Conservation (phyloP, 1,139 yeast genomes). For the Pichia sp. region DNA sequence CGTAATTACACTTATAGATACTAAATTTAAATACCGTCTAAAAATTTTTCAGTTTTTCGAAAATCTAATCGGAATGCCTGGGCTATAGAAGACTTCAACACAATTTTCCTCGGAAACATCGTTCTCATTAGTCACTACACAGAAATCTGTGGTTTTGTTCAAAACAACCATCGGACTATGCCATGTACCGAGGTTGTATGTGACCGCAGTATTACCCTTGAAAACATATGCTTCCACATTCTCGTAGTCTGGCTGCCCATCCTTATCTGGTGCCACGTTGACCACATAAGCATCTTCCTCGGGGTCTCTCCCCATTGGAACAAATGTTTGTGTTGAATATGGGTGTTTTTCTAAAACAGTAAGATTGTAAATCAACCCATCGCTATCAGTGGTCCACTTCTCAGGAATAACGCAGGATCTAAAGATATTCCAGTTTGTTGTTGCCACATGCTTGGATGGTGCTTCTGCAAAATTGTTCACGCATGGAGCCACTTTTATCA, state of each 20-base stretch:
- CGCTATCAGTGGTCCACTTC: constrained; percentile 37
- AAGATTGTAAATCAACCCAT: constrained; percentile 42
- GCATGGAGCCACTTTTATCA: constrained; percentile 68
- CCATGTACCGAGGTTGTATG: constrained; percentile 77
- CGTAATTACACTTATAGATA: neutral
- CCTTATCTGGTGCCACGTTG: constrained; percentile 61
- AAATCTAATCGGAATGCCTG: constrained; percentile 44
- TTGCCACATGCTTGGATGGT: constrained; percentile 40
- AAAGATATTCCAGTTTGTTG: constrained; percentile 79
- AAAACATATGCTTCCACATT: constrained; percentile 66
- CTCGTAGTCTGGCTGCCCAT: constrained; percentile 55
- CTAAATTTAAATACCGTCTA: neutral
- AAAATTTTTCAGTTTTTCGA: neutral
- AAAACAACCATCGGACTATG: constrained; percentile 94
- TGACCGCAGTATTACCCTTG: constrained; percentile 80
- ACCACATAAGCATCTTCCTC: constrained; percentile 60
- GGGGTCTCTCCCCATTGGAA: constrained; percentile 73
- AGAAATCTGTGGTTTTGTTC: constrained; percentile 65
- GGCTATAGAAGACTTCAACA: constrained; percentile 69
- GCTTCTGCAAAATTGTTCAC: constrained; percentile 47
- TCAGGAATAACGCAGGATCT: constrained; percentile 74
- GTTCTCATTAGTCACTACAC: constrained; percentile 79
- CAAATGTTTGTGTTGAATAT: constrained; percentile 80
- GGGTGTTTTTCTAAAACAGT: constrained; percentile 89
- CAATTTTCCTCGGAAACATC: constrained; percentile 78